A percentile compares a stretch with the other conserved stretches of the same genome.
These are phyloP conservation scores for Hypericum perforatum DNA, from an alignment of 345 rosid species.

Conservation along the genomic window DNA sequence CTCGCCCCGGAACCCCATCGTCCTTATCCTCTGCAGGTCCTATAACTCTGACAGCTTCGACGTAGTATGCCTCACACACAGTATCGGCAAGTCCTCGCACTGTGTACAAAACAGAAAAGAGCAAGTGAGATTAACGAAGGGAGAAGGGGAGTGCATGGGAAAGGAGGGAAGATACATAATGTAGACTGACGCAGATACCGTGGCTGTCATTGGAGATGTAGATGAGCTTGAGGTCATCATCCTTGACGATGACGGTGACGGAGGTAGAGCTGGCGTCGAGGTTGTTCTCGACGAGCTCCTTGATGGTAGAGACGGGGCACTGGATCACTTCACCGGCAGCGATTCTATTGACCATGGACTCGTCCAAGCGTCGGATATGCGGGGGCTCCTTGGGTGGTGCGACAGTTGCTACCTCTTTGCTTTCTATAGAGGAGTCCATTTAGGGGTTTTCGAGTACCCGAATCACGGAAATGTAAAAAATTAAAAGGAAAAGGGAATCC, in stretches of 20 bases:
- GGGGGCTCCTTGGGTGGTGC: conserved; percentile 71
- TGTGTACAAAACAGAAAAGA: conserved; percentile 9
- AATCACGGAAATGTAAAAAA: too few species aligned
- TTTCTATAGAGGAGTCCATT: too few species aligned
- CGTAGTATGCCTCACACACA: conserved; percentile 94
- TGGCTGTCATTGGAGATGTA: conserved; percentile 2
- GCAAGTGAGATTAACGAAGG: background rate
- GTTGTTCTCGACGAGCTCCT: too few species aligned
- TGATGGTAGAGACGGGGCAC: too few species aligned
- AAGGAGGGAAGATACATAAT: background rate
- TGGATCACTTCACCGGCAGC: conserved; percentile 49
- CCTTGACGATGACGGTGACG: background rate
- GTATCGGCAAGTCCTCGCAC: conserved; percentile 78
- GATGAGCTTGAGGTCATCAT: too few species aligned
- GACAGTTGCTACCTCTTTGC: too few species aligned
- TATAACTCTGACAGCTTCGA: conserved; percentile 75
- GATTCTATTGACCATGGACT: conserved; percentile 82
- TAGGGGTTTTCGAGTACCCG: too few species aligned
- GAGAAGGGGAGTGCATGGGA: background rate
- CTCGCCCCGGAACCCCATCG: conserved; percentile 98
- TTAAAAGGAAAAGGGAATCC: too few species aligned
- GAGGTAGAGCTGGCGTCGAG: too few species aligned
- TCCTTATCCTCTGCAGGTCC: conserved; percentile 66
- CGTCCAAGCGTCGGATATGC: conserved; percentile 64
- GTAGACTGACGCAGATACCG: conserved; percentile 34